Evolutionary conservation across 2,329 filamentous ascomycete species (phyloP), one percentile per base, ranked within the genome.

Genomic region (Fusarium austroafricanum): DNA sequence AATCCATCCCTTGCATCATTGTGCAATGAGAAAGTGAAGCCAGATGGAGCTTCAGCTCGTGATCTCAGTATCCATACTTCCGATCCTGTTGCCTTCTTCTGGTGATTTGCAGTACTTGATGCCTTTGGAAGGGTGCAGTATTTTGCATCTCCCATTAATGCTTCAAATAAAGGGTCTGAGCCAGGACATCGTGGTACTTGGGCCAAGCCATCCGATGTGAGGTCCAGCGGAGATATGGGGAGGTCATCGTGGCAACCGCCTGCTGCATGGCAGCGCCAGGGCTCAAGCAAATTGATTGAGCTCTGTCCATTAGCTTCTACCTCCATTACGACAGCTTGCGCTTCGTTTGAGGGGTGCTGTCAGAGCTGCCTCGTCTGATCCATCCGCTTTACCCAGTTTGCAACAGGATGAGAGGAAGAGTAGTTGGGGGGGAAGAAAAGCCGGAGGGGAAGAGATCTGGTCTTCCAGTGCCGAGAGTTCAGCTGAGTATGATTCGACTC

Each of bases 281-380:
- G 56, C 64, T 74, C 71, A 40, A 74, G 66, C 46, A 73, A 54
- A 46, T 63, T 67, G 31, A 70, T 63, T 43, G 72, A 69, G 50
- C 38, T 71, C 66, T 73, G 70, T n/a, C 61, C 60, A 44, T 61
- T 73, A 14, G 68, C 47, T 51, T 70, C 71, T 63, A 74, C 64
- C 62, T 74, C 71, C 70, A 73, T 74, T 28, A 63, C 70, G 45
- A 73, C 59, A 71, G 67, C 65, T 67, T 62, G 40, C 62, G 58
- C 70, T 71, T 68, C 67, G 70, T 37, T 40, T 61, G 45, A 62
- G 60, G 59, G 61, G 57, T 57, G 56, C 57, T 51, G 57, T 73
- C 58, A 73, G 58, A 68, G 62, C 31, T 62, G 61, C 46, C 50
- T 59, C 38, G 51, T 50, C 55, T 45, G 61, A 67, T 68, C 71